Evolutionary conservation across 2,329 filamentous ascomycete genomes (phyloP).

Genomic region (Aphanocladium album): DNA sequence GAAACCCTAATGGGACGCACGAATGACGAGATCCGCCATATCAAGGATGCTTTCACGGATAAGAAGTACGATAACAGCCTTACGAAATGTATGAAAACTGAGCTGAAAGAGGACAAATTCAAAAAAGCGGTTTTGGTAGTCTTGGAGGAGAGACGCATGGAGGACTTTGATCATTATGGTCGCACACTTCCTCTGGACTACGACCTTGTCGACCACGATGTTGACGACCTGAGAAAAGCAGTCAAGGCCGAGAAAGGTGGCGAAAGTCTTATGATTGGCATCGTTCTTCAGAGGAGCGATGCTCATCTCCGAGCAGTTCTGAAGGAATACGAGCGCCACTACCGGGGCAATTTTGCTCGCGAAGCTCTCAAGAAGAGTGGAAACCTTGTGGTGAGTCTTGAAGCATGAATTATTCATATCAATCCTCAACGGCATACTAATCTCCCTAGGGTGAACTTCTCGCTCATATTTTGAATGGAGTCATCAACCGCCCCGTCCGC

Average conservation of each 20-base stretch:
- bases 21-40: slow-evolving; percentile 79
- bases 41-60: slow-evolving; percentile 85
- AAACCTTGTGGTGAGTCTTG: slow-evolving; percentile 77
- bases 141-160: slow-evolving; percentile 77
- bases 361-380: slow-evolving; percentile 84
- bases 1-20: slow-evolving; percentile 86
- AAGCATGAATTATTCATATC: slow-evolving; percentile 3
- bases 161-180: slow-evolving; percentile 67
- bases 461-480: slow-evolving; percentile 90
- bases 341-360: slow-evolving; percentile 76
- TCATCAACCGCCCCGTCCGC: slow-evolving; percentile 91
- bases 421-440: slow-evolving; percentile 6
- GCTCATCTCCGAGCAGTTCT: slow-evolving; percentile 76
- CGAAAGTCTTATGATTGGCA: slow-evolving; percentile 79
- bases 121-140: slow-evolving; percentile 80
- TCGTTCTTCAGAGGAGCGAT: slow-evolving; percentile 78
- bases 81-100: slow-evolving; percentile 80
- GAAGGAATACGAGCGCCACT: slow-evolving; percentile 66
- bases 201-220: slow-evolving; percentile 63
- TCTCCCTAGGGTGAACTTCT: slow-evolving; percentile 76
- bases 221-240: slow-evolving; percentile 61
- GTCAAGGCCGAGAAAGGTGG: slow-evolving; percentile 74
- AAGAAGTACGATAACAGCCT: slow-evolving; percentile 85
- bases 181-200: slow-evolving; percentile 52
- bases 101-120: slow-evolving; percentile 95